phyloP scores from a whole-genome alignment of 2,329 filamentous ascomycete species.

The Curvularia hawaiiensis region DNA sequence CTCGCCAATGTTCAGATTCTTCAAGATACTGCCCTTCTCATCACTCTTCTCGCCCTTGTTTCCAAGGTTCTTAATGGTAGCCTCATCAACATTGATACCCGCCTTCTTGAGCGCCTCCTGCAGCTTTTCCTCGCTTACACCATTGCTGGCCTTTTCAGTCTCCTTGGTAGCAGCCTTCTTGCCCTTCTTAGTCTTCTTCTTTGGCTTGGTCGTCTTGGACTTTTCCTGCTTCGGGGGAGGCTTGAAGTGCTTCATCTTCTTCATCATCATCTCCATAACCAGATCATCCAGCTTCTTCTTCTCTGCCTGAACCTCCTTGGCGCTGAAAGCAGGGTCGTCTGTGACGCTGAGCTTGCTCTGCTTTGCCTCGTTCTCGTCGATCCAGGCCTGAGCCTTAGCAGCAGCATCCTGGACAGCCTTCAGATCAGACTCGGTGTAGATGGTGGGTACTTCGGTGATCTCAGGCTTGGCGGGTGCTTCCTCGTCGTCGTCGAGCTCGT shows the following conservation, averaged over 20 bases:
- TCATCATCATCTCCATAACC: slow-evolving; percentile 70
- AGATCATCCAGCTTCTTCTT: slow-evolving; percentile 73
- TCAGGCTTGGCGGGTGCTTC: slow-evolving; percentile 42
- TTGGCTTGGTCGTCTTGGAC: slow-evolving; percentile 40
- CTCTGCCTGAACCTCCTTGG: slow-evolving; percentile 69
- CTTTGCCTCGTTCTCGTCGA: slow-evolving; percentile 70
- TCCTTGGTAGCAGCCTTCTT: slow-evolving; percentile 35
- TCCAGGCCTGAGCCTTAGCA: slow-evolving; percentile 71
- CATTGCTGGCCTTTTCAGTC: slow-evolving; percentile 32
- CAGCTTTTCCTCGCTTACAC: slow-evolving; percentile 40
- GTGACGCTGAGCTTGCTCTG: slow-evolving; percentile 54
- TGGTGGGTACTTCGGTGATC: slow-evolving; percentile 48
- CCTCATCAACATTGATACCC: slow-evolving; percentile 35
- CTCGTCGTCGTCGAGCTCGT: slow-evolving; percentile 85
- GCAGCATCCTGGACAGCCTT: slow-evolving; percentile 66
- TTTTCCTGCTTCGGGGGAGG: slow-evolving; percentile 49
- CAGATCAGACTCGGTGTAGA: slow-evolving; percentile 77
- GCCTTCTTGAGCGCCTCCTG: slow-evolving; percentile 40
- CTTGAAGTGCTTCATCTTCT: slow-evolving; percentile 55
- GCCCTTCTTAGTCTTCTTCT: slow-evolving; percentile 27
- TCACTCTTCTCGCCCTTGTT: slow-evolving; percentile 13
- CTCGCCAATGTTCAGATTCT: slow-evolving; percentile 30
- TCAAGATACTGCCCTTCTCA: slow-evolving; percentile 28
- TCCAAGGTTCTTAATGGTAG: slow-evolving; percentile 29
- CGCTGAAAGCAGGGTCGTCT: slow-evolving; percentile 76